Conservation (phyloP, 2,329 filamentous ascomycete genomes). For the Alternaria triticina region DNA sequence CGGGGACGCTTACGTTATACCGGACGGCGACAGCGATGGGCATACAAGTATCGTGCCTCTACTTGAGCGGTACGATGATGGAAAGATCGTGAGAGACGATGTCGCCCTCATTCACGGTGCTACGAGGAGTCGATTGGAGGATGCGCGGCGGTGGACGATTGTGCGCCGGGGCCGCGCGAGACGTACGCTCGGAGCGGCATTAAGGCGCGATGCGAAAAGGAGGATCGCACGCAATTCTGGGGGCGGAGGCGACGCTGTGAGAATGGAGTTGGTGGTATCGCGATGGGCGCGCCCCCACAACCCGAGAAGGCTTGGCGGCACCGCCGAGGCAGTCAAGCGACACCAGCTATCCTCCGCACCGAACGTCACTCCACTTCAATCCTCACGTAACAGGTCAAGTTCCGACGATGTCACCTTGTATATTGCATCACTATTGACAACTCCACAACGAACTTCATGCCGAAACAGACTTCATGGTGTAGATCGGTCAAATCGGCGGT, state of each 20-base stretch:
- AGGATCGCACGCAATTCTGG: neutral
- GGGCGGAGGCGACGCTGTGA: neutral
- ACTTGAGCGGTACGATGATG: fast-evolving
- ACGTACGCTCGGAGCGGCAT: fast-evolving
- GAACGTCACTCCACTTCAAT: neutral
- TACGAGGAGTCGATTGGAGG: neutral
- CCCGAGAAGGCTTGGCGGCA: neutral
- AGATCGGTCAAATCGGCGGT: neutral
- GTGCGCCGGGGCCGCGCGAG: neutral
- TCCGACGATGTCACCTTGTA: neutral
- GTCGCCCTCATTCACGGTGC: neutral
- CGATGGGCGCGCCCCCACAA: neutral
- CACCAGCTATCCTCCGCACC: neutral
- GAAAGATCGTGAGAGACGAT: neutral
- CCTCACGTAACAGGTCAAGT: neutral
- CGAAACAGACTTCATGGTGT: neutral
- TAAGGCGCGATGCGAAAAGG: neutral
- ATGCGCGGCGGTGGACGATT: neutral
- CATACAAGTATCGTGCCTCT: neutral
- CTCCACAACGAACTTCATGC: neutral
- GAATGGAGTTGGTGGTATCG: neutral
- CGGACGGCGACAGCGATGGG: neutral
- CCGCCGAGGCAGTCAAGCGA: neutral
- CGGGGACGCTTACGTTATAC: neutral
- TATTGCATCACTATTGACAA: neutral